Conservation (phyloP, 2,329 filamentous ascomycete genomes). For the Orbilia brochopaga region DNA sequence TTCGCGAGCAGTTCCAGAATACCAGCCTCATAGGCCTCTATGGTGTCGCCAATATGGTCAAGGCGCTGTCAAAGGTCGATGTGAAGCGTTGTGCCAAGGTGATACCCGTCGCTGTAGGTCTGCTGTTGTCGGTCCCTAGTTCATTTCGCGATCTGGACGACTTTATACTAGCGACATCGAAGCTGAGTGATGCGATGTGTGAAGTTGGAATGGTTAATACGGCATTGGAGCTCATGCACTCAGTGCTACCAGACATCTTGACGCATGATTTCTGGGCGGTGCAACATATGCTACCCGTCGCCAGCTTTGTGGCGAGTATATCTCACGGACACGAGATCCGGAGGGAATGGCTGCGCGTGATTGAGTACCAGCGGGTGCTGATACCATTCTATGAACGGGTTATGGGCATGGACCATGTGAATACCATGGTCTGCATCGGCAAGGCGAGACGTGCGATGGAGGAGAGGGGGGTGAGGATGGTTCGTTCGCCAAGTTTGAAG, state of each 20-base stretch:
- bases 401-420: slow-evolving; percentile 14
- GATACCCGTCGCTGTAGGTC: slow-evolving; percentile 5
- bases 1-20: slow-evolving; percentile 13
- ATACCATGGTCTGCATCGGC: slow-evolving; percentile 10
- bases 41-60: slow-evolving; percentile 23
- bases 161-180: slow-evolving; percentile 9
- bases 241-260: not conserved
- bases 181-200: slow-evolving; percentile 31
- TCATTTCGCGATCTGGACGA: not conserved
- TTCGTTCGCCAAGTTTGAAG: slow-evolving; percentile 1
- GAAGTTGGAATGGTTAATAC: slow-evolving; percentile 17
- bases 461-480: slow-evolving; percentile 8
- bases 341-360: slow-evolving; percentile 1
- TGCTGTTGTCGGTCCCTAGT: slow-evolving; percentile 11
- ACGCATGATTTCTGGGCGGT: not conserved
- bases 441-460: slow-evolving; percentile 7
- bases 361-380: slow-evolving; percentile 1
- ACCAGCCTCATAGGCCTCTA: slow-evolving; percentile 22
- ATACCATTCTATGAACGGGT: not conserved
- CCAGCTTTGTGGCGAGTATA: slow-evolving; percentile 11
- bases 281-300: not conserved
- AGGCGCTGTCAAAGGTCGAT: slow-evolving; percentile 30
- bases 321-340: slow-evolving; percentile 6
- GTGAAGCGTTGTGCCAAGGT: slow-evolving; percentile 1
- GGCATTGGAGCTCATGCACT: slow-evolving; percentile 1